Evolutionary conservation across 495 filamentous ascomycete genomes (phyloP).

Genomic region (Annulohypoxylon bovei): DNA sequence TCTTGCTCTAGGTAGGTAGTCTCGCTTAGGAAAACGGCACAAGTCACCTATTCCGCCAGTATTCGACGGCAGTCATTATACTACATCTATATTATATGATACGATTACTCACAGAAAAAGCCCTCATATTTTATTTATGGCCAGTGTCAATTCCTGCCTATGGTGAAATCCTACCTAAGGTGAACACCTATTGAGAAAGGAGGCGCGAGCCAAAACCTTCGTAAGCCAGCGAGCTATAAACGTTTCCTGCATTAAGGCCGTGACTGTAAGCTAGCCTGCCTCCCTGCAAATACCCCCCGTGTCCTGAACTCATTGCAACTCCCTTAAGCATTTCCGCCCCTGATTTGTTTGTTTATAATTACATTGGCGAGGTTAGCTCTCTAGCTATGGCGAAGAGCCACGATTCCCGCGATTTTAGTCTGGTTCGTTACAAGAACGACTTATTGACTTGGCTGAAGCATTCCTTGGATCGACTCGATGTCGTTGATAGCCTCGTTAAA

Average conservation of each 20-base stretch:
- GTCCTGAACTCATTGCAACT: not conserved
- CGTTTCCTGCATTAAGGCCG: constrained; percentile 16
- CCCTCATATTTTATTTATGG: constrained; percentile 14
- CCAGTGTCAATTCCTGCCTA: constrained; percentile 23
- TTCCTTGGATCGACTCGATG: constrained; percentile 74
- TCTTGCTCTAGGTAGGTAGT: not conserved
- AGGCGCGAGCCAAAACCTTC: constrained; percentile 29
- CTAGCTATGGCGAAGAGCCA: not conserved
- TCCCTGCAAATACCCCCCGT: not conserved
- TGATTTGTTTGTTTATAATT: constrained; percentile 28
- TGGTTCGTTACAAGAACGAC: not conserved
- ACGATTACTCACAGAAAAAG: not conserved
- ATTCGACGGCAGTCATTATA: not conserved
- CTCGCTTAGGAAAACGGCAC: not conserved
- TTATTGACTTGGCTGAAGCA: constrained; percentile 44
- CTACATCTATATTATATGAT: not conserved
- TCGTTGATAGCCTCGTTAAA: constrained; percentile 87
- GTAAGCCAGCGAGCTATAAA: constrained; percentile 14
- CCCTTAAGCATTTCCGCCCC: not conserved
- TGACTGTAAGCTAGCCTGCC: not conserved
- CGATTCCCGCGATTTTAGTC: not conserved
- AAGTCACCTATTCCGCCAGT: not conserved
- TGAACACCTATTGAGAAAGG: constrained; percentile 5
- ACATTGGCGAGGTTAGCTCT: constrained; percentile 1
- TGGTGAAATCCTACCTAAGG: not conserved